Evolutionary conservation across 805 yeast genomes (phyloP), one percentile per base, ranked within the genome.

Genomic region (Wickerhamiella cacticola): DNA sequence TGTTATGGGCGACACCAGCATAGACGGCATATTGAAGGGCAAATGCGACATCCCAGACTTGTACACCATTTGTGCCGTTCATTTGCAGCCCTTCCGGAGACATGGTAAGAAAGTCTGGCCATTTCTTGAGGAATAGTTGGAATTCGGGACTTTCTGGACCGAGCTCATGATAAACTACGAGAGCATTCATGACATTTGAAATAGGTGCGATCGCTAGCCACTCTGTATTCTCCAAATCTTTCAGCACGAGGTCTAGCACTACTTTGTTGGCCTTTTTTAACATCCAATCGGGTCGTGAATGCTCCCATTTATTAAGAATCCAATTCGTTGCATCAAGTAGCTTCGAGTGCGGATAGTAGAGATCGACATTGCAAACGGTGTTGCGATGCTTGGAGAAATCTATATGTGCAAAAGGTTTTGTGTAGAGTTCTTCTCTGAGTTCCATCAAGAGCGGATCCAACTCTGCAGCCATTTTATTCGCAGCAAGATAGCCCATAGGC

Each of bases 1-100:
- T 79, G 28, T 69, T 56, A 24, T 78, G 81, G 2, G 84, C 88
- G 29, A 88, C 64, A 0, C 95, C 95, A 0, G 95, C 83, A 57
- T 74, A 68, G 51, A 85, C 79, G 52, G 77, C 73, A 58, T 85
- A 84, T 60, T 92, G 98, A 22, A 92, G 70, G 48, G 84, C 82
- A 67, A 92, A 89, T 0, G 96, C 88, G 23, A 80, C 79, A 63
- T 92, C 99, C 98, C 99, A 92, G 1, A 82, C 88, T 65, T 92
- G 99, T 0, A 84, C 85, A 21, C 99, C 99, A 63, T 92, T 92
- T 0, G 99, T 92, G 2, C 99, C 99, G 84, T 82, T 85, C 49
- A 85, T 82, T 1, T 89, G 76, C 78, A 92, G 73, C 3, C 99
- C 99, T 60, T 82, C 82, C 0, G 87, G 82, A 0, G 96, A 94